Evolutionary conservation across 495 filamentous ascomycete species (phyloP).

Genomic region (Talaromyces proteolyticus): DNA sequence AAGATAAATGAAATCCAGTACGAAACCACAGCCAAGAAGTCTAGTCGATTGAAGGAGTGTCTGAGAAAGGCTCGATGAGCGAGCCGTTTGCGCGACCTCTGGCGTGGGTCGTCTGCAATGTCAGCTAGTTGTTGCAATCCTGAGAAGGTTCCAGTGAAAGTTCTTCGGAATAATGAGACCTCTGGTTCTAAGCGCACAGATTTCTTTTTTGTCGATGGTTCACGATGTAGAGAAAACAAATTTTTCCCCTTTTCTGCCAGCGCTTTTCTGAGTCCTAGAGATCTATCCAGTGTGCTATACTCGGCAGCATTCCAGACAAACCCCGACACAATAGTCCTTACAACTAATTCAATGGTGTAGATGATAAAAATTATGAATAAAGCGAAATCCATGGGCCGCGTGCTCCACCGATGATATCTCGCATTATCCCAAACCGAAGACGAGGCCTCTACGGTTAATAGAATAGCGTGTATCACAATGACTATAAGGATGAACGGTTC

Average conservation of each 20-base stretch:
- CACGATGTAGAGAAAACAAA: constrained; percentile 75
- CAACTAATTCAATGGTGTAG: constrained; percentile 81
- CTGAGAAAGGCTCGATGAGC: constrained; percentile 89
- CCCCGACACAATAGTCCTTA: constrained; percentile 85
- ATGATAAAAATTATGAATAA: constrained; percentile 81
- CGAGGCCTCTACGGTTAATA: constrained; percentile 77
- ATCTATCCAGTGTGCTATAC: constrained; percentile 74
- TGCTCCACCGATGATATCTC: constrained; percentile 54
- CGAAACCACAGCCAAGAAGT: constrained; percentile 93
- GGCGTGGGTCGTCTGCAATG: constrained; percentile 57
- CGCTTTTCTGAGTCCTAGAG: constrained; percentile 65
- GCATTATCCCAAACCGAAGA: constrained; percentile 55
- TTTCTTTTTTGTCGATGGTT: constrained; percentile 51
- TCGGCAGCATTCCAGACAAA: constrained; percentile 81
- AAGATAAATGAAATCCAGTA: constrained; percentile 89
- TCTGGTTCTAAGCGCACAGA: constrained; percentile 39
- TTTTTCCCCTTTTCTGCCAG: constrained; percentile 66
- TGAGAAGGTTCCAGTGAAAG: constrained; percentile 82
- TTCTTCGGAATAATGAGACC: constrained; percentile 64
- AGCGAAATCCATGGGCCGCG: constrained; percentile 65
- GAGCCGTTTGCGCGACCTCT: constrained; percentile 77
- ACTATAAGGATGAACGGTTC: constrained; percentile 84
- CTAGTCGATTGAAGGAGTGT: constrained; percentile 90
- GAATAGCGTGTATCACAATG: constrained; percentile 81
- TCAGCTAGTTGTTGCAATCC: constrained; percentile 55